phyloP scores from a whole-genome alignment of 352 stramenopile species.

The Paralagenidium karlingii region DNA sequence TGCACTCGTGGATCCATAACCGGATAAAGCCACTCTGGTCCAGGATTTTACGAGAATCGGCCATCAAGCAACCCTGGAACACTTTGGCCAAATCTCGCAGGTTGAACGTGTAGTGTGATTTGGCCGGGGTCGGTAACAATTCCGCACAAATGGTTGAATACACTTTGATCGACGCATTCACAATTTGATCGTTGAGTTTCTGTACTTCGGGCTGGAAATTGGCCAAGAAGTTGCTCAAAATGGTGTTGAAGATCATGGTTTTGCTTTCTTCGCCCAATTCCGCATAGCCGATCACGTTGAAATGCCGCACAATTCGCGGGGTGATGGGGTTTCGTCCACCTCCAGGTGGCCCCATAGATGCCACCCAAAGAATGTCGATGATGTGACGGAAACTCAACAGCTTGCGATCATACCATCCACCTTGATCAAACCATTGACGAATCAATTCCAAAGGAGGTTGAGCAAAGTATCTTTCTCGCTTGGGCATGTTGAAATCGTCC shows the following conservation, averaged over 20 bases:
- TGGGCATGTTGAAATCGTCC: constrained; percentile 94
- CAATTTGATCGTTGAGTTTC: constrained; percentile 46
- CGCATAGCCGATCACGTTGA: constrained; percentile 89
- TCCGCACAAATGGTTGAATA: constrained; percentile 87
- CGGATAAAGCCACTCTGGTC: constrained; percentile 58
- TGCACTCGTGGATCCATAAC: constrained; percentile 89
- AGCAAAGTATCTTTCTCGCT: constrained; percentile 89
- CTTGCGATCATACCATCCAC: constrained; percentile 92
- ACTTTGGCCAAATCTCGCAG: constrained; percentile 90
- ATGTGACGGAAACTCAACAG: constrained; percentile 83
- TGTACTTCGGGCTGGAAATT: constrained; percentile 35
- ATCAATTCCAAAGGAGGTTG: constrained; percentile 93
- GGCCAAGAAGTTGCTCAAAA: constrained; percentile 80
- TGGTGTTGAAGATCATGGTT: constrained; percentile 87
- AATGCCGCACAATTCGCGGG: constrained; percentile 83
- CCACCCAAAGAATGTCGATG: constrained; percentile 84
- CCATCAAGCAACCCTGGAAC: constrained; percentile 87
- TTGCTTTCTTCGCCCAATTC: constrained; percentile 86
- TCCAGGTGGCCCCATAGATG: constrained; percentile 86
- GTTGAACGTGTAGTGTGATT: constrained; percentile 95
- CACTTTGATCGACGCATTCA: constrained; percentile 78
- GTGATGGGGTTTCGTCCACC: constrained; percentile 89
- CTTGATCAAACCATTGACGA: constrained; percentile 90
- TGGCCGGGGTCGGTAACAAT: constrained; percentile 87
- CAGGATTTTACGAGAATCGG: constrained; percentile 54